phyloP scores from a whole-genome alignment of 2,329 filamentous ascomycete species.

The Talaromyces sp. region DNA sequence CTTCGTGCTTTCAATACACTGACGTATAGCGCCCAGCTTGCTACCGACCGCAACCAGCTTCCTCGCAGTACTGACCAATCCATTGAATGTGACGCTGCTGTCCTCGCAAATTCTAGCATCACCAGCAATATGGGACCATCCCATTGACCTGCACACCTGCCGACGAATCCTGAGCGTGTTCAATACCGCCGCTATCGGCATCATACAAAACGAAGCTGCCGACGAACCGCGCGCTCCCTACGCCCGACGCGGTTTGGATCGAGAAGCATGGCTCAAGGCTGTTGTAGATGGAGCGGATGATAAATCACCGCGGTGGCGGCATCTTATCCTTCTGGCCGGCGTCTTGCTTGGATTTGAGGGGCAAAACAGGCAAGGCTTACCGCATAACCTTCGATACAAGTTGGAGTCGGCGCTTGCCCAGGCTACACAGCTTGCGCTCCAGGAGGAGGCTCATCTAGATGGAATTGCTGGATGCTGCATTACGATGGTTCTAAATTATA shows the following conservation, averaged over 20 bases:
- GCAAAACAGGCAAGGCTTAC: conserved; percentile 59
- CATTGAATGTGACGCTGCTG: conserved; percentile 56
- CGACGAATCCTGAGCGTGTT: conserved; percentile 57
- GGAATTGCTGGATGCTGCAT: conserved; percentile 51
- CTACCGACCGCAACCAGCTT: conserved; percentile 49
- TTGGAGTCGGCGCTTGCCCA: conserved; percentile 69
- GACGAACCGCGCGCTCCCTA: conserved; percentile 31
- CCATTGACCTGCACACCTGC: conserved; percentile 51
- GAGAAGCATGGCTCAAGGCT: conserved; percentile 56
- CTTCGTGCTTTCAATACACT: conserved; percentile 4
- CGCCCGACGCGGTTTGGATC: conserved; percentile 45
- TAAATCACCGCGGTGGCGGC: conserved; percentile 69
- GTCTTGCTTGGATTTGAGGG: conserved; percentile 71
- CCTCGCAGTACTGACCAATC: conserved; percentile 51
- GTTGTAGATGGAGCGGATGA: conserved; percentile 57
- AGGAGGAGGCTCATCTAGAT: conserved; percentile 48
- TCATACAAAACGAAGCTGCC: conserved; percentile 44
- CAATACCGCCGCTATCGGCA: conserved; percentile 54
- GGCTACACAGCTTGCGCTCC: conserved; percentile 70
- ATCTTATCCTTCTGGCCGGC: conserved; percentile 73
- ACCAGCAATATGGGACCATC: conserved; percentile 54
- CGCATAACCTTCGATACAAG: conserved; percentile 57
- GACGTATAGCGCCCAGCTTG: conserved; percentile 34
- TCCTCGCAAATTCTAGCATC: conserved; percentile 56
- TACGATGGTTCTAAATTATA: conserved; percentile 69